phyloP scores from a whole-genome alignment of 306 rosid genomes.

The Canavalia gladiata region DNA sequence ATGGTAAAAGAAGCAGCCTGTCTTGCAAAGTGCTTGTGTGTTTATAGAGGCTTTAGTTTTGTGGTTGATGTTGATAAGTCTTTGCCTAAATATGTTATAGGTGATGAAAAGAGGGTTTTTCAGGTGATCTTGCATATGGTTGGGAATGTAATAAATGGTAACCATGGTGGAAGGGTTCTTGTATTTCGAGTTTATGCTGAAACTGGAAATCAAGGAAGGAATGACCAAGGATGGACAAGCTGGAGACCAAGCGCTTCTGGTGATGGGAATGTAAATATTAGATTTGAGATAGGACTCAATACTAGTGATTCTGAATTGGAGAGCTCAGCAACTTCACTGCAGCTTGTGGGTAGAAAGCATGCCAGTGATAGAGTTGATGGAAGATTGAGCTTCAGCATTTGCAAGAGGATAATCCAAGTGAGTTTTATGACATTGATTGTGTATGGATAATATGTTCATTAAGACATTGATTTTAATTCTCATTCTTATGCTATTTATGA shows the following conservation, averaged over 20 bases:
- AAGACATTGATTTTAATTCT: background rate
- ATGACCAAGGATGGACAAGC: slow-evolving; percentile 66
- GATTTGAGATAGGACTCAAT: slow-evolving; percentile 74
- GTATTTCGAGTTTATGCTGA: slow-evolving; percentile 63
- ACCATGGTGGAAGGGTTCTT: slow-evolving; percentile 62
- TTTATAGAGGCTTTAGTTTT: slow-evolving; percentile 69
- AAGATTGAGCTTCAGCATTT: slow-evolving; percentile 79
- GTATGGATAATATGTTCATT: background rate
- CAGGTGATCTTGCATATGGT: slow-evolving; percentile 93
- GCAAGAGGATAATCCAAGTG: slow-evolving; percentile 90
- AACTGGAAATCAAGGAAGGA: slow-evolving; percentile 78
- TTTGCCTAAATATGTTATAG: slow-evolving; percentile 75
- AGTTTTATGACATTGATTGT: slow-evolving; percentile 38
- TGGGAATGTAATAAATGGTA: slow-evolving; percentile 67
- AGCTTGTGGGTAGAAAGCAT: slow-evolving; percentile 49
- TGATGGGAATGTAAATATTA: slow-evolving; percentile 66
- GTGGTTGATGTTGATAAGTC: slow-evolving; percentile 75
- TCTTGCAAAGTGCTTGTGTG: slow-evolving; percentile 75
- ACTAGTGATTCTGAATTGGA: slow-evolving; percentile 55
- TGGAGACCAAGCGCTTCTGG: slow-evolving; percentile 75
- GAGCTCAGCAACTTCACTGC: slow-evolving; percentile 48
- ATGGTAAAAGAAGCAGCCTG: slow-evolving; percentile 83
- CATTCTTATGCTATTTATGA: background rate
- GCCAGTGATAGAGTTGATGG: slow-evolving; percentile 59
- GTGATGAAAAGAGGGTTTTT: slow-evolving; percentile 87